Evolutionary conservation across 1,284 basidiomycete genomes (phyloP).

Genomic region (Cryptococcus maquisensis): DNA sequence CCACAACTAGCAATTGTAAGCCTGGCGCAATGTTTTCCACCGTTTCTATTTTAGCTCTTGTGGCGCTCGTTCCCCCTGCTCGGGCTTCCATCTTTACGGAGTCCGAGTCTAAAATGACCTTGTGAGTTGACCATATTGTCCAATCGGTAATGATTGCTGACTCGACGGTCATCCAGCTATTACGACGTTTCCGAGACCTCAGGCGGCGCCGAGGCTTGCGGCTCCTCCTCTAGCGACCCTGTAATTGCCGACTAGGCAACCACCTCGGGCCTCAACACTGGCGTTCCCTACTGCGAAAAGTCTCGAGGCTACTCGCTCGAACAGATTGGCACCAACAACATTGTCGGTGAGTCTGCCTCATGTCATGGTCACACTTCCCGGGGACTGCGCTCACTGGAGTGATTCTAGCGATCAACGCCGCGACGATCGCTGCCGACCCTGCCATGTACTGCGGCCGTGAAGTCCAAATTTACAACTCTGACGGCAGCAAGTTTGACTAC

Average conservation of each 20-base stretch:
- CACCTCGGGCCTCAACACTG: conserved; percentile 12
- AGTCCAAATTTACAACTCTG: conserved; percentile 17
- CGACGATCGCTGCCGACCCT: conserved; percentile 14
- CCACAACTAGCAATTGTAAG: not conserved
- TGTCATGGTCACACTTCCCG: too few relatives aligned
- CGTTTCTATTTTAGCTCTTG: not conserved
- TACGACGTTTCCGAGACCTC: conserved; percentile 15
- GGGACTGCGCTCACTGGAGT: not conserved
- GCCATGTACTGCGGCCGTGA: conserved; percentile 24
- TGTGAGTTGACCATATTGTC: conserved; percentile 2
- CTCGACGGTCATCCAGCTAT: conserved; percentile 9
- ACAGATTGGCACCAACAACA: conserved; percentile 17
- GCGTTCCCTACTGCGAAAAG: conserved; percentile 13
- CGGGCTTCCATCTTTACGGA: conserved; percentile 2
- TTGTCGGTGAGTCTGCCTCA: conserved; percentile 19
- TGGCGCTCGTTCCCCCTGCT: conserved; percentile 1
- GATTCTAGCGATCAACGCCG: conserved; percentile 20
- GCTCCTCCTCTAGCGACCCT: conserved; percentile 9
- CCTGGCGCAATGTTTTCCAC: not conserved
- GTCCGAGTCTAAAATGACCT: conserved; percentile 6
- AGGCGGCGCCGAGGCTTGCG: conserved; percentile 6
- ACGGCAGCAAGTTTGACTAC: conserved; percentile 13
- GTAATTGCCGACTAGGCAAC: conserved; percentile 13
- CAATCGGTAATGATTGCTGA: not conserved
- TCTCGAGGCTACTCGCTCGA: conserved; percentile 10